Percentiles rank a stretch among this genome's conserved stretches.
These are phyloP conservation scores for Nothomitra cinnamomea DNA, from an alignment of 2,329 filamentous ascomycete species.

Conservation along the genomic window DNA sequence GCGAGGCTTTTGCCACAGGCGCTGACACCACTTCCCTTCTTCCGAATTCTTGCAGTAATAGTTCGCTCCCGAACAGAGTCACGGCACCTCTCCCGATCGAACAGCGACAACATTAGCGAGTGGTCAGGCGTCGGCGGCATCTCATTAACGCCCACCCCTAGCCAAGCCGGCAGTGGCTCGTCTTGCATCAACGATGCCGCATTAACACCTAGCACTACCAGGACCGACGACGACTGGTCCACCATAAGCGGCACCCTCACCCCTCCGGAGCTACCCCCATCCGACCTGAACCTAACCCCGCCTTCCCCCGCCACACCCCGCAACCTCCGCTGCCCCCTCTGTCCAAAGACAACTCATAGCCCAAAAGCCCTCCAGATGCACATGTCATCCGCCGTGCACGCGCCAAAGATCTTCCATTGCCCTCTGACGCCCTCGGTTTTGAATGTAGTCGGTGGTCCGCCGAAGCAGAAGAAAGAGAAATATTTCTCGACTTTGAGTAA, in stretches of 20 bases:
- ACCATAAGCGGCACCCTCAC: not conserved
- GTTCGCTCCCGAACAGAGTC: not conserved
- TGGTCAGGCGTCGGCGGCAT: not conserved
- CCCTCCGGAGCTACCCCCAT: not conserved
- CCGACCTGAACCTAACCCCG: not conserved
- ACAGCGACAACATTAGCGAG: not conserved
- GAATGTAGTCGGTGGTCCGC: not conserved
- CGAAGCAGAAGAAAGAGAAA: not conserved
- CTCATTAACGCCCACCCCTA: not conserved
- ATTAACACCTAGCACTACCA: not conserved
- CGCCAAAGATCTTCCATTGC: conserved; percentile 5
- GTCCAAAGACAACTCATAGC: not conserved
- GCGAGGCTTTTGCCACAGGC: not conserved
- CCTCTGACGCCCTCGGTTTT: not conserved
- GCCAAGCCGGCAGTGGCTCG: not conserved
- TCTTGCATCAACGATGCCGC: not conserved
- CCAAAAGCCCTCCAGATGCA: not conserved
- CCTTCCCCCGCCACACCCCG: not conserved
- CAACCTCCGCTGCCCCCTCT: not conserved
- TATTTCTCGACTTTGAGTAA: conserved; percentile 4
- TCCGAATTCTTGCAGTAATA: not conserved
- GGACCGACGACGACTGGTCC: not conserved
- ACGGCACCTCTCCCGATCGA: not conserved
- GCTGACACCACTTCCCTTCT: not conserved
- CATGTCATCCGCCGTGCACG: conserved; percentile 1